These are phyloP conservation scores for Xylaria castorea DNA, from an alignment of 495 filamentous ascomycete genomes.

Conservation along the genomic window DNA sequence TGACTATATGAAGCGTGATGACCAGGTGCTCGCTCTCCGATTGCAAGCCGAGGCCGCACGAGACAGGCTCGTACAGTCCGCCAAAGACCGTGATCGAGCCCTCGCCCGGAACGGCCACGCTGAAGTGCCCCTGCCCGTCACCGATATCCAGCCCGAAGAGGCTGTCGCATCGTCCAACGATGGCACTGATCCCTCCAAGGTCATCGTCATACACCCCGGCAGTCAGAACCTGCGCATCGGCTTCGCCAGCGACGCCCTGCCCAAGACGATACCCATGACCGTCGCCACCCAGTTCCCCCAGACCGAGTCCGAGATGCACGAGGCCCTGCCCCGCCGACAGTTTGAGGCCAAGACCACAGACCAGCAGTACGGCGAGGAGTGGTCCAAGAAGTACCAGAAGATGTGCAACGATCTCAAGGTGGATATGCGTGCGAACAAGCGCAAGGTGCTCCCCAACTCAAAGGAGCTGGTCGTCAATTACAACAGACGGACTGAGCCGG, in stretches of 20 bases:
- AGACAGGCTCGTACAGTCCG: slow-evolving; percentile 78
- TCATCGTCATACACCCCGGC: slow-evolving; percentile 97
- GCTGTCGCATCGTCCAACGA: slow-evolving; percentile 64
- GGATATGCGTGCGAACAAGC: slow-evolving; percentile 90
- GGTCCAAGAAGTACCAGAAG: slow-evolving; percentile 75
- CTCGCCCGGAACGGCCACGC: slow-evolving; percentile 74
- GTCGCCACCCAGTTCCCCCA: slow-evolving; percentile 77
- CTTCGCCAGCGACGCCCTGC: slow-evolving; percentile 90
- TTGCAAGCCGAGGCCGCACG: slow-evolving; percentile 83
- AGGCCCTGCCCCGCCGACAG: slow-evolving; percentile 86
- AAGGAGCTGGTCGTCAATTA: slow-evolving; percentile 93
- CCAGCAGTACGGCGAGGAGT: slow-evolving; percentile 89
- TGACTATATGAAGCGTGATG: slow-evolving; percentile 97
- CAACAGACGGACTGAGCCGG: slow-evolving; percentile 80
- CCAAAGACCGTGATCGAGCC: slow-evolving; percentile 85
- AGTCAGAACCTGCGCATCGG: slow-evolving; percentile 95
- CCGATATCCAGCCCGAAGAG: slow-evolving; percentile 65
- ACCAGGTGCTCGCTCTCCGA: slow-evolving; percentile 88
- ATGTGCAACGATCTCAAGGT: slow-evolving; percentile 87
- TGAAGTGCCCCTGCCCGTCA: slow-evolving; percentile 61
- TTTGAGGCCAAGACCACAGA: slow-evolving; percentile 72
- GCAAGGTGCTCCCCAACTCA: slow-evolving; percentile 90
- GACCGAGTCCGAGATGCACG: slow-evolving; percentile 83
- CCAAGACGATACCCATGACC: slow-evolving; percentile 91
- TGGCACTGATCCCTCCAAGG: slow-evolving; percentile 76